phyloP scores from a whole-genome alignment of 2,329 filamentous ascomycete species.

The Arthrinium phaeospermum region DNA sequence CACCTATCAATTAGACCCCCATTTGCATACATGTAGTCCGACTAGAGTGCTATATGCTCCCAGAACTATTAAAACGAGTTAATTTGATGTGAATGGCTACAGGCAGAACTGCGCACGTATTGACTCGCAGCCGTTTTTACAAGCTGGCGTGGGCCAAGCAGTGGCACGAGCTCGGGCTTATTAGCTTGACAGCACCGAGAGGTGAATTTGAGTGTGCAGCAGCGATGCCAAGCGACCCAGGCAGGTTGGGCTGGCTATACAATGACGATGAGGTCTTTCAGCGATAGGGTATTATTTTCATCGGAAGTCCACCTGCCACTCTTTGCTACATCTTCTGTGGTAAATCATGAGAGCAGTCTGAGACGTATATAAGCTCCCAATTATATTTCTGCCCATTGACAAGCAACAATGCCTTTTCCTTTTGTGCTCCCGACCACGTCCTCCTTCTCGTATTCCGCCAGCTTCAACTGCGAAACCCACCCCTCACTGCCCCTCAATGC shows the following conservation, averaged over 20 bases:
- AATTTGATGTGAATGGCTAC: background rate
- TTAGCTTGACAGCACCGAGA: background rate
- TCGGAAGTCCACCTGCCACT: background rate
- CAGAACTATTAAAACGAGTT: background rate
- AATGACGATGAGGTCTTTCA: constrained; percentile 16
- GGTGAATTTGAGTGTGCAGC: background rate
- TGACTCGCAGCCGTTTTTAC: background rate
- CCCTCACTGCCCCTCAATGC: constrained; percentile 85
- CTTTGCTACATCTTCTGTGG: background rate
- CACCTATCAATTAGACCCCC: background rate
- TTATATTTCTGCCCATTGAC: background rate
- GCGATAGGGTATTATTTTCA: background rate
- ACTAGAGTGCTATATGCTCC: background rate
- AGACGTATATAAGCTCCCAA: background rate
- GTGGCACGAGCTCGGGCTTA: constrained; percentile 5
- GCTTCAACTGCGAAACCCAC: constrained; percentile 80
- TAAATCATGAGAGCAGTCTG: background rate
- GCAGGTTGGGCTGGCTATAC: background rate
- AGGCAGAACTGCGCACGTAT: background rate
- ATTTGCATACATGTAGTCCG: background rate
- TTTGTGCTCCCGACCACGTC: constrained; percentile 91
- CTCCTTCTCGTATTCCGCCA: constrained; percentile 79
- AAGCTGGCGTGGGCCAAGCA: background rate
- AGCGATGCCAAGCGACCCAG: background rate
- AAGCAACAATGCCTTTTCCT: constrained; percentile 87